Evolutionary conservation across 164 flowering plant genomes (phyloP), one percentile per base, ranked within the genome.

Genomic region (Umbellularia californica): DNA sequence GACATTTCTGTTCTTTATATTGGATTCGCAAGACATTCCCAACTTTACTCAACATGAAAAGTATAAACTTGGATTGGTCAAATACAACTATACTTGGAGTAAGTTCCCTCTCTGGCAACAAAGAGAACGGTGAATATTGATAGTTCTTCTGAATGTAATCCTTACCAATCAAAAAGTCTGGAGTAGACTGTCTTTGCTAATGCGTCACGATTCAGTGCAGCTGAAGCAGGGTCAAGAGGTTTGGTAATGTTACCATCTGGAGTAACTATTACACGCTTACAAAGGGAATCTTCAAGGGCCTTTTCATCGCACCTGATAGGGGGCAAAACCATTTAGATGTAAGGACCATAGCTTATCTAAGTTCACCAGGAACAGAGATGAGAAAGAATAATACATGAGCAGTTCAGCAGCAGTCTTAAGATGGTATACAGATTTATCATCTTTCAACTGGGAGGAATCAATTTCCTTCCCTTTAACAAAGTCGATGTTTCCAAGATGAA

Each of bases 231-330:
- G 77, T 90, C 95, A 20, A 90, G 89, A 67, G 79, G 85, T 69
- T 89, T 90, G 68, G 91, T 90, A 28, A 92, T 90, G 80, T 83
- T 86, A 22, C 89, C 97, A 79, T 89, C 97, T 22, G 90, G 97
- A 63, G 97, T 92, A 65, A 92, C 93, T 70, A 92, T 92, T 10
- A 92, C 97, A 74, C 97, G 92, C 81, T 89, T 73, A 77, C 89
- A 87, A 15, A 92, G 88, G 7, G 97, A 86, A 74, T 89, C 93
- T 77, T 89, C 90, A 25, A 92, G 86, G 55, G 86, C 80, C 79
- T 85, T 83, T 69, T 79, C 85, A 80, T 89, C 80, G 76, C 97
- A 92, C 93, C 97, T 92, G 84, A 64, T 13, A 65, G 10, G 76
- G 76, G 9, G 27, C 51, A 74, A 19, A 24, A 25, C 27, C 24